Percentiles rank a stretch among this genome's conserved stretches.
Conservation (phyloP, 1,284 basidiomycete species). For the Stereum hirsutum region DNA sequence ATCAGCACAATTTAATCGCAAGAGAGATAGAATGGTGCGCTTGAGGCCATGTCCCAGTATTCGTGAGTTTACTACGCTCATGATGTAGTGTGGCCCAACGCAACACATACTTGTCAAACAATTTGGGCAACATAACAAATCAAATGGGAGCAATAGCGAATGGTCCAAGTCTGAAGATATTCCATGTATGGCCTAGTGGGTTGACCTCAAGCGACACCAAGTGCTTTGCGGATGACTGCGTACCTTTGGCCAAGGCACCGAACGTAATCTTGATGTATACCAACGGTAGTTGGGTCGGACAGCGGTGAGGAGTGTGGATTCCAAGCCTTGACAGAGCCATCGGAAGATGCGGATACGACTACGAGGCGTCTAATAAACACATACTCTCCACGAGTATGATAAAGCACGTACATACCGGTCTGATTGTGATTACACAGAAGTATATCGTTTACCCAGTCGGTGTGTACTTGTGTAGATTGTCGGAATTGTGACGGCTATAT, state of each 20-base stretch:
- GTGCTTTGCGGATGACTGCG: no score
- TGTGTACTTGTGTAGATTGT: conserved; percentile 79
- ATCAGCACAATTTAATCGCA: conserved; percentile 8
- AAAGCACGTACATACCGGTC: conserved; percentile 64
- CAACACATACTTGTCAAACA: no score
- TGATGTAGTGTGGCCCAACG: no score
- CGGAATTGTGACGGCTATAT: conserved; percentile 55
- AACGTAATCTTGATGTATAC: conserved; percentile 90
- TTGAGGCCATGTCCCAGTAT: no score
- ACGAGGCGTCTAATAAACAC: conserved; percentile 7
- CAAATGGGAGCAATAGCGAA: no score
- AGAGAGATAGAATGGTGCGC: no score
- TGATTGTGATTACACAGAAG: conserved; percentile 89
- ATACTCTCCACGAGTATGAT: neutral
- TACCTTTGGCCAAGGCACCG: conserved; percentile 77
- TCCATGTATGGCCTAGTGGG: no score
- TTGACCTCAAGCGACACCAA: no score
- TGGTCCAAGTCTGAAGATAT: no score
- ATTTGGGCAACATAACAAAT: no score
- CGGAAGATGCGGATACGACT: conserved; percentile 94
- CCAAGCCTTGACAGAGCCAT: conserved; percentile 94
- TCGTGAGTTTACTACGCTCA: no score
- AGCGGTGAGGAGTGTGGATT: conserved; percentile 62
- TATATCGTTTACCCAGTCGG: conserved; percentile 97
- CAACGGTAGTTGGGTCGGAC: conserved; percentile 61